These are phyloP conservation scores for Mesembryanthemum crystallinum DNA, from an alignment of 148 eudicot genomes.

Conservation along the genomic window DNA sequence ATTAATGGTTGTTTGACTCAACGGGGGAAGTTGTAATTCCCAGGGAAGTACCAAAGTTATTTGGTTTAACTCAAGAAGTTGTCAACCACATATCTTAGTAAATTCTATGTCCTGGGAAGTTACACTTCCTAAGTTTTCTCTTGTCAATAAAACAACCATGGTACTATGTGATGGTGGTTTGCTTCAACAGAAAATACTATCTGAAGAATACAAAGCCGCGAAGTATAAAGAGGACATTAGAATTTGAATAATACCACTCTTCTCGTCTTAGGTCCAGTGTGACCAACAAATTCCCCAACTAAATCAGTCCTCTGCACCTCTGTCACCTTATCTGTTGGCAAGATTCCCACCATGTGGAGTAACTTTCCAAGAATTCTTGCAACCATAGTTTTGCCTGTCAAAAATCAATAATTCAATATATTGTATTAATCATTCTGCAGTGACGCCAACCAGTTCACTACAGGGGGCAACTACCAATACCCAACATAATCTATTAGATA, in stretches of 20 bases:
- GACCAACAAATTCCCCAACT: slow-evolving; percentile 99
- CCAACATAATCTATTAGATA: neutral
- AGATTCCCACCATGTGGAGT: slow-evolving; percentile 87
- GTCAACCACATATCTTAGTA: too few relatives aligned
- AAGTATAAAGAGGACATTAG: neutral
- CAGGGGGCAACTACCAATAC: neutral
- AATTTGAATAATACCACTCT: slow-evolving; percentile 55
- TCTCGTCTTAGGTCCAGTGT: slow-evolving; percentile 96
- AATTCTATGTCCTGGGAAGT: too few relatives aligned
- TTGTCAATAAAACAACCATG: too few relatives aligned
- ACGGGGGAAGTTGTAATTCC: too few relatives aligned
- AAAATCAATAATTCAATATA: slow-evolving; percentile 14
- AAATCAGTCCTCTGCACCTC: slow-evolving; percentile 98
- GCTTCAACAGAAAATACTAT: neutral
- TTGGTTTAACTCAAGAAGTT: too few relatives aligned
- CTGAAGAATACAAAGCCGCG: neutral
- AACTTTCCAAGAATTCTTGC: slow-evolving; percentile 96
- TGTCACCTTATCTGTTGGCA: slow-evolving; percentile 90
- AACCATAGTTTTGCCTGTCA: slow-evolving; percentile 96
- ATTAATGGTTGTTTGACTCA: too few relatives aligned
- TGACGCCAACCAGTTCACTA: neutral
- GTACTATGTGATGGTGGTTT: neutral
- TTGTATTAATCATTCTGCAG: neutral
- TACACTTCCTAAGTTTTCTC: too few relatives aligned
- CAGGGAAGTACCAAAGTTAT: too few relatives aligned